Percentiles rank a stretch among this genome's conserved stretches.
Conservation (phyloP, 2,329 filamentous ascomycete genomes). For the Curvularia sp. region DNA sequence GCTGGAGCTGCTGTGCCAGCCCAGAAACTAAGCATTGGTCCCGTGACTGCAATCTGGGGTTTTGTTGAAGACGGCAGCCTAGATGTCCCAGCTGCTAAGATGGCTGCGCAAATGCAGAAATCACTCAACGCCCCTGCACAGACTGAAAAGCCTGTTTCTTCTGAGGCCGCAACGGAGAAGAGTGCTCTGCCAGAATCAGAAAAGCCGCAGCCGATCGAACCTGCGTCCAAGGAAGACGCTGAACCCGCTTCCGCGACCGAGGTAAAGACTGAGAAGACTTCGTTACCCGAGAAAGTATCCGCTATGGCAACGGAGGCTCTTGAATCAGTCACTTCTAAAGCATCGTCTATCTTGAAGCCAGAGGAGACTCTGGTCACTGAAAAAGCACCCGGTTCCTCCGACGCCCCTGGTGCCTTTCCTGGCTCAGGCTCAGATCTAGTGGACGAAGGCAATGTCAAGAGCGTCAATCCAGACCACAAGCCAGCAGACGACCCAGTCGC, state of each 20-base stretch:
- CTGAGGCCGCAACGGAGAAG: slow-evolving; percentile 16
- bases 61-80: slow-evolving; percentile 46
- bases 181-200: slow-evolving; percentile 15
- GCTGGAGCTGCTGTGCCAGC: slow-evolving; percentile 39
- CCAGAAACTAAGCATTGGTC: slow-evolving; percentile 36
- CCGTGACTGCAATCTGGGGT: slow-evolving; percentile 45
- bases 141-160: slow-evolving; percentile 11
- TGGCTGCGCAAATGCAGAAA: slow-evolving; percentile 38
- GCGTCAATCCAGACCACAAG: slow-evolving; percentile 18
- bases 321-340: slow-evolving; percentile 7
- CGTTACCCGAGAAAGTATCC: slow-evolving; percentile 9
- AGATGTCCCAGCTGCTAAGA: slow-evolving; percentile 42
- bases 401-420: slow-evolving; percentile 34
- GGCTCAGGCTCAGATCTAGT: slow-evolving; percentile 17
- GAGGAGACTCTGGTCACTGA: slow-evolving; percentile 24
- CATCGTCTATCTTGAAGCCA: slow-evolving; percentile 9
- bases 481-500: slow-evolving; percentile 3
- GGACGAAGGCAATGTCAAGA: slow-evolving; percentile 11
- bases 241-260: slow-evolving; percentile 10
- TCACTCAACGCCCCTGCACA: slow-evolving; percentile 23
- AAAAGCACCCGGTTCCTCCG: slow-evolving; percentile 23
- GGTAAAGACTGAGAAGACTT: slow-evolving; percentile 3
- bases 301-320: slow-evolving; percentile 9
- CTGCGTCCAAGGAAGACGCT: slow-evolving; percentile 12
- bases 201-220: slow-evolving; percentile 16